Percentiles rank a stretch among this genome's conserved stretches.
These are phyloP conservation scores for Aspergillus fischeri DNA, from an alignment of 2,329 filamentous ascomycete genomes.

Conservation along the genomic window DNA sequence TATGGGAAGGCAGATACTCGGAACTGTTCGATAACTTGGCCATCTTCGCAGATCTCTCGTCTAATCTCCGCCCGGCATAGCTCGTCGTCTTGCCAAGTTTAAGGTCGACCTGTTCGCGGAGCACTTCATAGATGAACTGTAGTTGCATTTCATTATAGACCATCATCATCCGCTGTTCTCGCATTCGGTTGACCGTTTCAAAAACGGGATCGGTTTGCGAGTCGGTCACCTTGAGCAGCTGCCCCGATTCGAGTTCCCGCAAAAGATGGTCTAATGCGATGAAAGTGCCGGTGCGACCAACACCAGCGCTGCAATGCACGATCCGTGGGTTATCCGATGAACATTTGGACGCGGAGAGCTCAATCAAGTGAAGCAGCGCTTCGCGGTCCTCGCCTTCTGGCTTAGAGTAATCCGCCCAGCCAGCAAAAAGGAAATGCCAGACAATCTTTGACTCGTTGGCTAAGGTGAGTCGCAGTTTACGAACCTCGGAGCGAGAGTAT, in stretches of 20 bases:
- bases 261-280: conserved; percentile 92
- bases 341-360: conserved; percentile 41
- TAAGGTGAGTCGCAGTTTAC: conserved; percentile 60
- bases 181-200: conserved; percentile 71
- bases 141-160: conserved; percentile 86
- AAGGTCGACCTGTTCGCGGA: conserved; percentile 55
- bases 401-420: conserved; percentile 88
- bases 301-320: conserved; percentile 84
- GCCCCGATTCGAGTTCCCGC: conserved; percentile 72
- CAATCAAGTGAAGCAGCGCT: conserved; percentile 50
- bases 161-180: conserved; percentile 91
- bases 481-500: conserved; percentile 62
- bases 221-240: conserved; percentile 50
- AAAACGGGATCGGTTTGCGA: conserved; percentile 65
- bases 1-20: conserved; percentile 27
- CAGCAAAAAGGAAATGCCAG: conserved; percentile 80
- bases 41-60: conserved; percentile 34
- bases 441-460: conserved; percentile 59
- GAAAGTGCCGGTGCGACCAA: conserved; percentile 91
- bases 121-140: conserved; percentile 80
- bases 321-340: conserved; percentile 67
- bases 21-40: conserved; percentile 29
- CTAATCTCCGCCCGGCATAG: conserved; percentile 17
- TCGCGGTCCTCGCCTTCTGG: conserved; percentile 56
- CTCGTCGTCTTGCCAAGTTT: conserved; percentile 28